Base-by-base conservation (phyloP, 371 early-diverging fungal species). In the Mucor mucedo region DNA sequence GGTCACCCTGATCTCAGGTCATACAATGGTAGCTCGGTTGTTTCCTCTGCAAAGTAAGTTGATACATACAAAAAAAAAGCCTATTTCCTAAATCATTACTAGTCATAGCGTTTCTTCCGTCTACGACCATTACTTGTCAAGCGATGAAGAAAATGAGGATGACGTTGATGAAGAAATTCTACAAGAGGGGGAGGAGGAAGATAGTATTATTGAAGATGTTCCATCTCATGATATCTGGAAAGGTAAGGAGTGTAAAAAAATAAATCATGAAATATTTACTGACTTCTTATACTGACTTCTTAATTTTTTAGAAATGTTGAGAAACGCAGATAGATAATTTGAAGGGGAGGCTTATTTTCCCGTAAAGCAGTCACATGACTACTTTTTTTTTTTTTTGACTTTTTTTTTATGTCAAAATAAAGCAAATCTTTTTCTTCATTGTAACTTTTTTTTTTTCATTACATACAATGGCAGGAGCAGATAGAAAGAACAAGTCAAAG, bases 161-260 rank as follows among this genome's bases (percentile, higher is more conserved):
- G 63, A 62, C 28, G 30, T 16, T 27, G 40, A 58, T 6, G 39
- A 63, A 30, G 68, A 54, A 5, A 5, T 27, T 8, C n/a, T 50
- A 33, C 32, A 47, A 14, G 59, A 48, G 4, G 67, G 47, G 2
- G 62, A 47, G 29, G 62, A 54, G 39, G 54, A 60, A 5, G 27
- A 47, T 30, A 41, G 29, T 32, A 62, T 52, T 11, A 38, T 60
- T 30, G 59, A 62, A 49, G 70, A 71, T 56, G 11, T 35, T n/a
- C 5, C 45, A 40, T 66, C 66, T 14, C 63, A 71, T 53, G 60
- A 55, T 41, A 52, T 71, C 9, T 71, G 71, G 71, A 32, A 62
- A 68, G 68, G 68, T 62, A 62, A 61, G 32, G 32, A n/a, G 35
- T 27, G 21, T 13, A 33, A 39, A 28, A 44, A 60, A 52, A 35